Base-by-base conservation (phyloP, 2,329 filamentous ascomycete genomes). In the Chaetomiaceae sp. region DNA sequence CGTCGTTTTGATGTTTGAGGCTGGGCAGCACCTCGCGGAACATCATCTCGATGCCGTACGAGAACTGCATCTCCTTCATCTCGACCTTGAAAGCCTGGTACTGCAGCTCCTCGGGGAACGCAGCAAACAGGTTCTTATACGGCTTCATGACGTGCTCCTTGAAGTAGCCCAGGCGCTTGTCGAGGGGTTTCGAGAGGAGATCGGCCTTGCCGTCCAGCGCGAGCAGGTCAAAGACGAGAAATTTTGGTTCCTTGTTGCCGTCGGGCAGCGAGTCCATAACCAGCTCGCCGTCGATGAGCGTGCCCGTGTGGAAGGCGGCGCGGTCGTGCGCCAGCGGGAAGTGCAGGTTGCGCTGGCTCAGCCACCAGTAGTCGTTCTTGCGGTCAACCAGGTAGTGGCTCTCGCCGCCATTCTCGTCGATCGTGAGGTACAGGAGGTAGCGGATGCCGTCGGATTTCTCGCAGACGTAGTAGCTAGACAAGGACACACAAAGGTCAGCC, bases 361-460 rank as follows among this genome's bases (percentile, higher is more conserved):
- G 83, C 66, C 81, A 90, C 81, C 92, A 96, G 76, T 94, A 99
- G 69, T 97, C 91, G 73, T 99, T 97, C 73, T 91, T 95, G 66
- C 94, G 90, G 73, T 99, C 92, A 72, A 99, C 96, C 53, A 99
- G 79, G 74, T 96, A 96, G 66, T 94, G 88, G 22, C 85, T 80
- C 68, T 95, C 90, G 45, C 67, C 61, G 50, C 74, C 75, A 6
- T 74, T 68, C 38, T 84, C 79, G 66, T 87, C 85, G 7, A 75
- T 70, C 47, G 89, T 90, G 60, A 94, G 84, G 75, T 95, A 97
- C 60, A 99, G 82, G n/a, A 99, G 81, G 69, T 95, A 96, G 59
- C 94, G 85, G 59, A 97, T 89, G 51, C 94, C 94, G 68, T 99
- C 94, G 1, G 92, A 96, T 75, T 99, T 99, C 72, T 99, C 94